These are phyloP conservation scores for Pseudogymnoascus destructans DNA, from an alignment of 2,329 filamentous ascomycete genomes.

Conservation along the genomic window DNA sequence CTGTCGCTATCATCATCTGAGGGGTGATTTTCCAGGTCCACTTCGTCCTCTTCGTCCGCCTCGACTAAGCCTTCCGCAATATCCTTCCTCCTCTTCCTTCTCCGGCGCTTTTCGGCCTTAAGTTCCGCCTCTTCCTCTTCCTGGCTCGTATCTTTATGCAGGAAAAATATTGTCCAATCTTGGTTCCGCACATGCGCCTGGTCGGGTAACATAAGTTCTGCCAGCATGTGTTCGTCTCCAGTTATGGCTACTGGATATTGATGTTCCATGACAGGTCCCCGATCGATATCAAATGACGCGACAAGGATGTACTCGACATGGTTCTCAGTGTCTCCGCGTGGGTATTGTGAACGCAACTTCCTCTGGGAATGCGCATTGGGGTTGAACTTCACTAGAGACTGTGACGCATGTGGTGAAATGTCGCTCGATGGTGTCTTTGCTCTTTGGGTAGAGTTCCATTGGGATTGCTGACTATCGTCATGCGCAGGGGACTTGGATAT, in stretches of 20 bases:
- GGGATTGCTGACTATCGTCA: conserved; percentile 42
- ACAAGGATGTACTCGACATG: conserved; percentile 99
- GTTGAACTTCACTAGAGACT: conserved; percentile 40
- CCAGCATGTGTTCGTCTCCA: conserved; percentile 94
- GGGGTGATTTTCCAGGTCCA: conserved; percentile 35
- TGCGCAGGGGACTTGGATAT: conserved; percentile 41
- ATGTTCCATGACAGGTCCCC: conserved; percentile 94
- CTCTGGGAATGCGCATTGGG: conserved; percentile 38
- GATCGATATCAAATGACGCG: conserved; percentile 92
- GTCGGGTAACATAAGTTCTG: conserved; percentile 95
- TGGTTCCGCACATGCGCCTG: conserved; percentile 89
- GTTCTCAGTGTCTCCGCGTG: conserved; percentile 61
- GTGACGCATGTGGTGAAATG: conserved; percentile 45
- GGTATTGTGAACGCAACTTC: conserved; percentile 61
- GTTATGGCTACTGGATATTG: conserved; percentile 93
- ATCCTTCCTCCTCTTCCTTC: conserved; percentile 40
- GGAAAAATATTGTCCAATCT: conserved; percentile 98
- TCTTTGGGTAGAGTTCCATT: conserved; percentile 45
- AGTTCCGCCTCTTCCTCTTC: conserved; percentile 67
- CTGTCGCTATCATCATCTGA: conserved; percentile 39
- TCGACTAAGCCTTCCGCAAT: conserved; percentile 36
- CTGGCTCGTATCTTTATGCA: conserved; percentile 85
- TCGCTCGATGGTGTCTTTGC: conserved; percentile 47
- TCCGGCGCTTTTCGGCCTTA: conserved; percentile 39
- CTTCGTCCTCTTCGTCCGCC: conserved; percentile 31